These are phyloP conservation scores for Solanum clarkiae DNA, from an alignment of 257 asterid species.

Conservation along the genomic window DNA sequence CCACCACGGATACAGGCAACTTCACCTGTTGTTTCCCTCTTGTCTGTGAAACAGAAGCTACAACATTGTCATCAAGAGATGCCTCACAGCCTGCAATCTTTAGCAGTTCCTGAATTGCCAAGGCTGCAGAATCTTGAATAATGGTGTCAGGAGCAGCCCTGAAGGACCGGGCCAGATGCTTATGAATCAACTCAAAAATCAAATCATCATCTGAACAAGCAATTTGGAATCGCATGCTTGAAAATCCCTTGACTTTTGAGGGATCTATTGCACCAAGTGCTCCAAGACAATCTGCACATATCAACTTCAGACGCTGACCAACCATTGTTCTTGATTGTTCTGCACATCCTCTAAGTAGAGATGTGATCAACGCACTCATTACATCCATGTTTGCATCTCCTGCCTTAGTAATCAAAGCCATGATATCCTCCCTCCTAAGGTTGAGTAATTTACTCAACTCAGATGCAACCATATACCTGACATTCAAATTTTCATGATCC, in stretches of 20 bases:
- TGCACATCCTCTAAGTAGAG: constrained; percentile 92
- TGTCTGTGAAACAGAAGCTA: constrained; percentile 20
- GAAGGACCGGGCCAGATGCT: constrained; percentile 95
- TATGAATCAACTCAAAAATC: constrained; percentile 82
- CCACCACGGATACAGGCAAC: constrained; percentile 27
- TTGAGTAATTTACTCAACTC: constrained; percentile 75
- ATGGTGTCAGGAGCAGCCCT: constrained; percentile 89
- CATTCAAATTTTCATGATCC: constrained; percentile 88
- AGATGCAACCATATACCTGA: constrained; percentile 93
- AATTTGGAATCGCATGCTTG: constrained; percentile 72
- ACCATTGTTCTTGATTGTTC: constrained; percentile 90
- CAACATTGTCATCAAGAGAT: constrained; percentile 57
- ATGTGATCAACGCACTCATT: constrained; percentile 70
- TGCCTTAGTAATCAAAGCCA: constrained; percentile 55
- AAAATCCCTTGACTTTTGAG: constrained; percentile 67
- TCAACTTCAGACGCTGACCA: constrained; percentile 82
- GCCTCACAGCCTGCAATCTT: constrained; percentile 81
- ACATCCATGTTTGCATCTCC: constrained; percentile 66
- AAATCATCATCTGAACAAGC: constrained; percentile 98
- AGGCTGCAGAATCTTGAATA: constrained; percentile 88
- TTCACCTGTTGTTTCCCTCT: constrained; percentile 21
- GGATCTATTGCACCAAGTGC: constrained; percentile 98
- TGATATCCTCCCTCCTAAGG: constrained; percentile 57
- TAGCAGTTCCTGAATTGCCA: constrained; percentile 94
- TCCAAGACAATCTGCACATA: constrained; percentile 94